Base-by-base conservation (phyloP, 2,329 filamentous ascomycete genomes). In the Beauveria brongniartii region DNA sequence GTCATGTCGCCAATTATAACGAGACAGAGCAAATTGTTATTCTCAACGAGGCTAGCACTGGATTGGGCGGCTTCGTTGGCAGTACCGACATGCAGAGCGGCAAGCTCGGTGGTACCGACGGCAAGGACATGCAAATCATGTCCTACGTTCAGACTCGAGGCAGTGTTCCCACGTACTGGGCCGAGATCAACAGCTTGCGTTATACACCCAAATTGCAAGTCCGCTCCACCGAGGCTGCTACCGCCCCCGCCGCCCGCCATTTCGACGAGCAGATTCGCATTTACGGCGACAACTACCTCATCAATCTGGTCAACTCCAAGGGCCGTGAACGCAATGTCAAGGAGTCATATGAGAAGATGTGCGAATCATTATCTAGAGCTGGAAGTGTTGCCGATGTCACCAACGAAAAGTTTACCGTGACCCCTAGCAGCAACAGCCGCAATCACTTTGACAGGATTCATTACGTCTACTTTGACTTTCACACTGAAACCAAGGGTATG, bases 381-480 rank as follows among this genome's bases (percentile, higher is more conserved):
- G 78, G 78, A 43, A 81, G 80, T 24, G 82, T 91, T 69, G 78
- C 82, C 58, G 89, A 93, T 70, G 73, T 83, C 57, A 89, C 87
- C 0, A 80, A 87, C 44, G 92, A 97, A 70, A 93, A 94, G 72
- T 89, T 96, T 72, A 89, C 87, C 68, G 80, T 87, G 34, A 84
- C 96, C 64, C 89, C 96, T 70, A 79, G 79, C 68, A 77, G 83
- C 51, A 78, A 78, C 53, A 78, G 78, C 62, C 83, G 65, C 54
- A 73, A 89, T 64, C 80, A 86, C 64, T 90, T 89, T 72, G 92
- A 97, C 72, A 87, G 87, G 50, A 78, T 99, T 50, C 93, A 99
- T 76, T 99, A 99, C 74, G 77, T 97, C 68, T 99, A 97, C 78
- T 99, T 99, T 71, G 94, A 99, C 77, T 99, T 95, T 74, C 95